These are phyloP conservation scores for Globisporangium okanoganense DNA, from an alignment of 352 stramenopile genomes.

Conservation along the genomic window DNA sequence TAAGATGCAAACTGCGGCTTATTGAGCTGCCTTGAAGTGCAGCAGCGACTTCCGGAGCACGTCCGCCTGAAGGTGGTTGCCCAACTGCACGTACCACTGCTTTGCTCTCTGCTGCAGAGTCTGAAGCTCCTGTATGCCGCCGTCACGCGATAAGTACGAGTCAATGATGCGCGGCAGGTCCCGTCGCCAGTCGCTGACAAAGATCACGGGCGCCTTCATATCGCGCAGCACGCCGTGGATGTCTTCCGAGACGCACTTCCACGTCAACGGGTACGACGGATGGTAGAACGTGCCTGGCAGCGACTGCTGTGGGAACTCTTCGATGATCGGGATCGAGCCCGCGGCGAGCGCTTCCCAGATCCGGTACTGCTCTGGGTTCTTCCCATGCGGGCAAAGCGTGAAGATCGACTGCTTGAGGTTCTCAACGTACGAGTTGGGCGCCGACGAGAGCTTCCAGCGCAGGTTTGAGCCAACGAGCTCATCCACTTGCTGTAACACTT, in stretches of 20 bases:
- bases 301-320: constrained; percentile 38
- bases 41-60: constrained; percentile 33
- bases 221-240: constrained; percentile 46
- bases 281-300: constrained; percentile 49
- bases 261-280: constrained; percentile 52
- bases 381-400: constrained; percentile 55
- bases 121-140: constrained; percentile 26
- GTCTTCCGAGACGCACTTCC: constrained; percentile 52
- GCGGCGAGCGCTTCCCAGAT: constrained; percentile 66
- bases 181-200: constrained; percentile 51
- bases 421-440: constrained; percentile 45
- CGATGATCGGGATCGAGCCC: constrained; percentile 60
- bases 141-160: constrained; percentile 20
- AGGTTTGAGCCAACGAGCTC: constrained; percentile 34
- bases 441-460: constrained; percentile 45
- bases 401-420: constrained; percentile 56
- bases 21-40: constrained; percentile 19
- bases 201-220: constrained; percentile 51
- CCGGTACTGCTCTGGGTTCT: constrained; percentile 66
- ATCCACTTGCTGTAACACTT: constrained; percentile 50
- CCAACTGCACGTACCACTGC: constrained; percentile 35
- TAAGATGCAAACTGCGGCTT: background rate
- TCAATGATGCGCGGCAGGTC: constrained; percentile 42
- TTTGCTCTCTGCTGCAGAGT: constrained; percentile 28
- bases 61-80: constrained; percentile 43